phyloP scores from a whole-genome alignment of 306 rosid species.

The Inga oerstediana region DNA sequence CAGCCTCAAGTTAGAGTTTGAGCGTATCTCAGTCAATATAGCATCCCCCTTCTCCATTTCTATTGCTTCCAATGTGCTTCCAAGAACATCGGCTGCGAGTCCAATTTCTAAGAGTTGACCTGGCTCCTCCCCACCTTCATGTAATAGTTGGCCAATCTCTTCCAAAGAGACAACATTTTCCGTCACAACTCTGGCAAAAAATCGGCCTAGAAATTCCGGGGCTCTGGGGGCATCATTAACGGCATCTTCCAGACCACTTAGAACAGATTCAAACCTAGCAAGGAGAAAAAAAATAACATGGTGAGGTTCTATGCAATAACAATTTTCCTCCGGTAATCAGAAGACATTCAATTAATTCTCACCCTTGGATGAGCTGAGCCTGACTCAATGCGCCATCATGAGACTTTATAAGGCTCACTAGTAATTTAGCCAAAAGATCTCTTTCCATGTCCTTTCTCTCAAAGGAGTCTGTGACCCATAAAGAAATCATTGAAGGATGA shows the following conservation, averaged over 20 bases:
- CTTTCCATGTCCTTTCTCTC: slow-evolving; percentile 81
- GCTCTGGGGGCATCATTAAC: slow-evolving; percentile 92
- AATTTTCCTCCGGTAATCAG: slow-evolving; percentile 2
- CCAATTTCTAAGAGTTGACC: slow-evolving; percentile 64
- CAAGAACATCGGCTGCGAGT: slow-evolving; percentile 84
- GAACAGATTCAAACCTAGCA: slow-evolving; percentile 72
- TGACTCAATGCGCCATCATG: slow-evolving; percentile 58
- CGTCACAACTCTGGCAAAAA: slow-evolving; percentile 56
- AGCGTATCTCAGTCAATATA: slow-evolving; percentile 45
- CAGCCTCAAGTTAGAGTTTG: slow-evolving; percentile 57
- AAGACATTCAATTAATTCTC: slow-evolving; percentile 21
- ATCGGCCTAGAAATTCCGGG: slow-evolving; percentile 71
- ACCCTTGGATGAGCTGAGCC: slow-evolving; percentile 79
- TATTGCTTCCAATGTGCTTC: slow-evolving; percentile 67
- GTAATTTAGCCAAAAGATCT: slow-evolving; percentile 69
- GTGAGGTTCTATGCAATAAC: not conserved
- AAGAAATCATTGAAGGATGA: slow-evolving; percentile 79
- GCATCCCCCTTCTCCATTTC: slow-evolving; percentile 63
- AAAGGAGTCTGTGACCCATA: slow-evolving; percentile 85
- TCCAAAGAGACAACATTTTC: slow-evolving; percentile 59
- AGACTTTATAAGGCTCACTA: slow-evolving; percentile 63
- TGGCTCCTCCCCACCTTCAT: slow-evolving; percentile 76
- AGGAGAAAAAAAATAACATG: not conserved
- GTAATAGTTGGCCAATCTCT: slow-evolving; percentile 63
- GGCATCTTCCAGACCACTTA: slow-evolving; percentile 69